Percentiles rank a stretch among this genome's conserved stretches.
Conservation (phyloP, 2,329 filamentous ascomycete genomes). For the Leptographium radiaticola region DNA sequence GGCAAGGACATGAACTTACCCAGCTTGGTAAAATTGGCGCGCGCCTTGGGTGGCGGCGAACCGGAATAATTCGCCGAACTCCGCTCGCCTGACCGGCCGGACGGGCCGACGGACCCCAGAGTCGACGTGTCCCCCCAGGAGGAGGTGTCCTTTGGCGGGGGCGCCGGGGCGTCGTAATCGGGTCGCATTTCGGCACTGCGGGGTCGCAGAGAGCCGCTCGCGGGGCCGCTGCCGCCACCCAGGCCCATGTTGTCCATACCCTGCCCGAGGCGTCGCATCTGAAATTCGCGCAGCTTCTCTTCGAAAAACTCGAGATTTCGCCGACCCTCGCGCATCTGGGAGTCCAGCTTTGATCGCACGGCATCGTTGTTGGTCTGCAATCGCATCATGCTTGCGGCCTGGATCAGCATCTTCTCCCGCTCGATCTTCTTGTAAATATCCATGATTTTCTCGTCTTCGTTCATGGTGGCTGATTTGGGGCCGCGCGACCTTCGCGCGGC, state of each 20-base stretch:
- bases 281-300: slow-evolving; percentile 77
- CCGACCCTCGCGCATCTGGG: slow-evolving; percentile 84
- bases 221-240: slow-evolving; percentile 28
- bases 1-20: slow-evolving; percentile 41
- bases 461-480: slow-evolving; percentile 33
- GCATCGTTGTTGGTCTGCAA: slow-evolving; percentile 88
- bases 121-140: slow-evolving; percentile 37
- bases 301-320: slow-evolving; percentile 88
- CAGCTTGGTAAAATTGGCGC: slow-evolving; percentile 91
- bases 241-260: slow-evolving; percentile 56
- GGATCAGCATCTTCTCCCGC: slow-evolving; percentile 89
- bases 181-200: slow-evolving; percentile 31
- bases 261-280: slow-evolving; percentile 62
- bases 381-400: slow-evolving; percentile 87
- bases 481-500: slow-evolving; percentile 7
- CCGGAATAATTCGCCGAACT: slow-evolving; percentile 1
- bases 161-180: slow-evolving; percentile 40
- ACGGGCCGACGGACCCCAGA: slow-evolving; percentile 42
- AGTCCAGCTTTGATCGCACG: slow-evolving; percentile 81
- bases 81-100: slow-evolving; percentile 50
- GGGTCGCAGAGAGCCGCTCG: slow-evolving; percentile 25
- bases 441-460: slow-evolving; percentile 52
- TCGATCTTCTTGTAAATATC: slow-evolving; percentile 96
- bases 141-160: slow-evolving; percentile 60
- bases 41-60: slow-evolving; percentile 48